These are phyloP conservation scores for Pythium monospermum DNA, from an alignment of 352 stramenopile species.

Conservation along the genomic window DNA sequence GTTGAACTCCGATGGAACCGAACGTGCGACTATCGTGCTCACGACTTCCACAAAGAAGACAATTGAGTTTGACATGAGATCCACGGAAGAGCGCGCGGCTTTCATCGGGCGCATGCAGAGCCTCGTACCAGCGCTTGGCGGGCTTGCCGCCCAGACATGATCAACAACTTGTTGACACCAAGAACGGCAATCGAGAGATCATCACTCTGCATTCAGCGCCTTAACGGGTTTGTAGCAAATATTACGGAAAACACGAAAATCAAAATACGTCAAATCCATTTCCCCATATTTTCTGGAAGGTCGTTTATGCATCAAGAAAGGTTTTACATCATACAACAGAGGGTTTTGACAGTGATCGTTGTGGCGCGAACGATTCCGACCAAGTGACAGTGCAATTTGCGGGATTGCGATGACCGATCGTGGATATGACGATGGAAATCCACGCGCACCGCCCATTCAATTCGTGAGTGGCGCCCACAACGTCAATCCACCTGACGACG, in stretches of 20 bases:
- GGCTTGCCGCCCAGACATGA: too few species aligned
- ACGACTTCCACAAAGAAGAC: slow-evolving; percentile 24
- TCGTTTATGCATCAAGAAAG: slow-evolving; percentile 1
- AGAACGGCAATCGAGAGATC: not conserved
- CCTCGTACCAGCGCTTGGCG: slow-evolving; percentile 17
- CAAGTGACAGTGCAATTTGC: not conserved
- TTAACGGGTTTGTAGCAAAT: too few species aligned
- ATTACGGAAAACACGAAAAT: not conserved
- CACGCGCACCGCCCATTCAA: slow-evolving; percentile 4
- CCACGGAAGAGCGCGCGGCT: slow-evolving; percentile 27
- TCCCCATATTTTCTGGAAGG: not conserved
- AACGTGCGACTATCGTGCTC: slow-evolving; percentile 22
- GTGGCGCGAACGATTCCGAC: not conserved
- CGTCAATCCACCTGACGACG: slow-evolving; percentile 38
- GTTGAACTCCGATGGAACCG: slow-evolving; percentile 22
- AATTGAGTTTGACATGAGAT: slow-evolving; percentile 44
- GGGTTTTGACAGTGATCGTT: not conserved
- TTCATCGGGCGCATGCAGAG: slow-evolving; percentile 19
- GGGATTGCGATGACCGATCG: slow-evolving; percentile 7
- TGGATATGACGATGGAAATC: not conserved
- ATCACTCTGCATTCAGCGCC: too few species aligned
- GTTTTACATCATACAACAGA: not conserved
- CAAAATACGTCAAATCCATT: slow-evolving; percentile 2
- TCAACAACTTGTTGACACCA: not conserved
- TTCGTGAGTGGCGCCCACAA: slow-evolving; percentile 35